Evolutionary conservation across 164 flowering plant species (phyloP), one percentile per base, ranked within the genome.

Genomic region (Euptelea pleiosperma): DNA sequence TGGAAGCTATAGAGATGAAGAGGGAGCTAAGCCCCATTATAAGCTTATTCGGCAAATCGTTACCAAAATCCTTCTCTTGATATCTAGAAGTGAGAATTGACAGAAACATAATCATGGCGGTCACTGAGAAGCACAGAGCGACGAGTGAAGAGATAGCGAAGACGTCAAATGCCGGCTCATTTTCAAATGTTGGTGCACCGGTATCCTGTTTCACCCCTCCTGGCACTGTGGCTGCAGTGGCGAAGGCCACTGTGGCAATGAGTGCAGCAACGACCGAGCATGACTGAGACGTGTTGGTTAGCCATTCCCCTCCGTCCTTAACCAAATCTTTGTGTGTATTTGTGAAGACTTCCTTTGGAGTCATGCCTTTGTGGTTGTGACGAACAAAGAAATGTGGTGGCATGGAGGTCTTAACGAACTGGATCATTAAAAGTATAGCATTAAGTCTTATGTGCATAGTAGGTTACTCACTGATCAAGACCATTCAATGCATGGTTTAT

Each of bases 211-310:
- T 25, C 5, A 42, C 37, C 16, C 73, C 73, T 0, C 73, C 70
- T 0, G 73, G 70, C 2, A 73, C 56, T 0, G 76, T 52, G 41
- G 70, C 31, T 8, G 73, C 64, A 0, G 76, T 65, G 10, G 76
- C 70, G 16, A 73, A 73, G 16, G 73, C 73, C n/a, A 65, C 76
- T 6, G 70, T 55, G 5, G 67, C 63, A 3, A 68, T 58, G 24
- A 68, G 64, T 8, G 72, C 49, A 0, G 72, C 49, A 0, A 63
- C 67, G 10, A 68, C 55, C 4, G 64, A 68, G 51, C 63, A 68
- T 0, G 73, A 65, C 18, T 69, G 30, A 18, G 73, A 65, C 29
- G 73, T 73, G 11, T 51, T 61, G 7, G 25, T 65, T 15, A 73
- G 70, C 73, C 76, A 73, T 21, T 41, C 16, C 29, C 60, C 44